These are phyloP conservation scores for sorghum (Sorghum bicolor) DNA, from an alignment of 176 grass and related monocot species.

Conservation along the genomic window Sorghum_bicolor_NCBIv3 NC_012877.2:59504001-59504500, in stretches of 20 bases:
- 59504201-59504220: background rate
- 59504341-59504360: conserved; percentile 1
- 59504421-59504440: conserved; percentile 51
- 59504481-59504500: conserved; percentile 29
- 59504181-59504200: too few relatives aligned
- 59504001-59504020: too few relatives aligned
- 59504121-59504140: too few relatives aligned
- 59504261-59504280: conserved; percentile 31
- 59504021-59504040: too few relatives aligned
- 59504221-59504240: background rate
- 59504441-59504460: conserved; percentile 2
- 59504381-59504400: conserved; percentile 48
- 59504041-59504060: too few relatives aligned
- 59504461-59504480: background rate
- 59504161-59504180: too few relatives aligned
- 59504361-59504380: conserved; percentile 22
- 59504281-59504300: conserved; percentile 4
- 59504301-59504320: conserved; percentile 31
- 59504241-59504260: too few relatives aligned
- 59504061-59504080: too few relatives aligned
- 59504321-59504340: conserved; percentile 9
- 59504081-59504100: background rate
- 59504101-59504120: too few relatives aligned
- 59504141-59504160: too few relatives aligned
- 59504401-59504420: conserved; percentile 76